These are phyloP conservation scores for Phaseolus lunatus DNA, from an alignment of 306 rosid species.

Conservation along the genomic window DNA sequence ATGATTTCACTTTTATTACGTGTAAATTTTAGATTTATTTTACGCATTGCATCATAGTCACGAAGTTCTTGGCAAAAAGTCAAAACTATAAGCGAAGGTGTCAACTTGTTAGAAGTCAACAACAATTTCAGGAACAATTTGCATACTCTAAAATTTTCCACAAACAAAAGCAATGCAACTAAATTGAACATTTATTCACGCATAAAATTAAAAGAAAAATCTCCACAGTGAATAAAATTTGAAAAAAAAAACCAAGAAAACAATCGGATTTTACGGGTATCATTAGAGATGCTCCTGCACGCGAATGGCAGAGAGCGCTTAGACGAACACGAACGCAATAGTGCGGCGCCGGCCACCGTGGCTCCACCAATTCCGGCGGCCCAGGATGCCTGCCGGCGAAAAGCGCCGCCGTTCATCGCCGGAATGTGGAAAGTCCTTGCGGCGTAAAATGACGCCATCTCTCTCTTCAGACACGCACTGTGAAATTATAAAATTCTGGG, in stretches of 20 bases:
- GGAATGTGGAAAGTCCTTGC: constrained; percentile 64
- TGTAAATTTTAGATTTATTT: not conserved
- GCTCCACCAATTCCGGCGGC: constrained; percentile 62
- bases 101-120: not conserved
- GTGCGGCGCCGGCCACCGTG: constrained; percentile 60
- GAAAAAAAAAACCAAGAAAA: not conserved
- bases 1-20: not conserved
- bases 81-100: not conserved
- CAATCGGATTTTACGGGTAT: constrained; percentile 52
- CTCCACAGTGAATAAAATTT: not conserved
- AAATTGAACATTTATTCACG: not conserved
- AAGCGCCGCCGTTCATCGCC: constrained; percentile 53
- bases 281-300: constrained; percentile 68
- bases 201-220: not conserved
- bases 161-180: not conserved
- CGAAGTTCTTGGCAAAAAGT: not conserved
- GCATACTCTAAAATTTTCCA: not conserved
- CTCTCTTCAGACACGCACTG: not conserved
- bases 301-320: constrained; percentile 72
- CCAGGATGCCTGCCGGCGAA: constrained; percentile 58
- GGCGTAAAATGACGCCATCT: constrained; percentile 84
- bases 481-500: not conserved
- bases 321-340: constrained; percentile 61
- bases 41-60: not conserved
- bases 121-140: not conserved